Evolutionary conservation across 257 asterid genomes (phyloP).

Genomic region (Solanum peruvianum): DNA sequence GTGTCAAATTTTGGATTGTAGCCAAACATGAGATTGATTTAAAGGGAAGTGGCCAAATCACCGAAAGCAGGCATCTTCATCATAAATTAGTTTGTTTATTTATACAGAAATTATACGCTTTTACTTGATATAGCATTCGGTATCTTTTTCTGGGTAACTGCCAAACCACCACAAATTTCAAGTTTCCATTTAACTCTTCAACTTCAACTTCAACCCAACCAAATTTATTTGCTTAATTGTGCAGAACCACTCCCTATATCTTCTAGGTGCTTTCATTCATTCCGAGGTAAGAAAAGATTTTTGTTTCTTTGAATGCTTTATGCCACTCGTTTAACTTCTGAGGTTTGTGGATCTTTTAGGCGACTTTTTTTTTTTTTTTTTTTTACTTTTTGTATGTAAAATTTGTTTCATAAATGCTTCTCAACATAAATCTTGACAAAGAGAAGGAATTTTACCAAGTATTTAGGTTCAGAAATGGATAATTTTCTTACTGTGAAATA

Average conservation of each 20-base stretch:
- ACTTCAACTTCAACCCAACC: background rate
- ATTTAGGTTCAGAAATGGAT: background rate
- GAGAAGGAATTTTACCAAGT: background rate
- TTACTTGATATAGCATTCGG: background rate
- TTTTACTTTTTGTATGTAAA: background rate
- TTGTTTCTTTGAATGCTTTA: background rate
- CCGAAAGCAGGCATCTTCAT: background rate
- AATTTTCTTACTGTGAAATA: background rate
- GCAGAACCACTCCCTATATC: background rate
- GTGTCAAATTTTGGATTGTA: background rate
- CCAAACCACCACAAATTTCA: background rate
- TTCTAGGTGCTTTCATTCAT: background rate
- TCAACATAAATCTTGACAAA: background rate
- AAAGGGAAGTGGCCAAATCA: slow-evolving; percentile 8
- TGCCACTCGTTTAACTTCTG: background rate
- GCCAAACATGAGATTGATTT: background rate
- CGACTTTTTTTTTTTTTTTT: background rate
- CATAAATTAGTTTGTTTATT: background rate
- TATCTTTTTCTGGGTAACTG: background rate
- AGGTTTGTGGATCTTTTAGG: background rate
- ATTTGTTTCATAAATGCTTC: background rate
- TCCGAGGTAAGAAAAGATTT: background rate
- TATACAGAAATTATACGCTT: background rate
- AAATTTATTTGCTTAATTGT: background rate
- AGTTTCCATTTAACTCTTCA: background rate